Percentiles rank a stretch among this genome's conserved stretches.
phyloP scores from a whole-genome alignment of 306 rosid species.

The Sesbania bispinosa region DNA sequence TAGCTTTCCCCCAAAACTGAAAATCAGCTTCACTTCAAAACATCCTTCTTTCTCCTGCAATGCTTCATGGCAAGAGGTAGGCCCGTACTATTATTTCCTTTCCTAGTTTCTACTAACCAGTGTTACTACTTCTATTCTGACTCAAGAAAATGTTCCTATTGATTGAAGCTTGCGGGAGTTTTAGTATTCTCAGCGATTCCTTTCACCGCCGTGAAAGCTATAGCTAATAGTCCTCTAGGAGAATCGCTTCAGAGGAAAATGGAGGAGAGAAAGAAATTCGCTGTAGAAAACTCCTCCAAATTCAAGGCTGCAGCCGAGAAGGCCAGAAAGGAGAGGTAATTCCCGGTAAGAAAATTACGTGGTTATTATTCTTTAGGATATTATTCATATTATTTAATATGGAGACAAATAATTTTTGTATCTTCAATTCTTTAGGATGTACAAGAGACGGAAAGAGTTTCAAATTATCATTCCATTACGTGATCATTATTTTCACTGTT shows the following conservation, averaged over 20 bases:
- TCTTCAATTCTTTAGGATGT: not conserved
- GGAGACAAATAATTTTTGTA: not conserved
- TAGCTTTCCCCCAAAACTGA: conserved; percentile 18
- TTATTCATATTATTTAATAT: too few relatives aligned
- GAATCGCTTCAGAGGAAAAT: conserved; percentile 71
- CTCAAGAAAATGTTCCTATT: not conserved
- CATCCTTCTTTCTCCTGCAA: conserved; percentile 34
- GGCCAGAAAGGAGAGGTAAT: conserved; percentile 79
- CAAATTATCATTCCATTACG: not conserved
- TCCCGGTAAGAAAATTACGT: conserved; percentile 30
- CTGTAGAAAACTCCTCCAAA: conserved; percentile 47
- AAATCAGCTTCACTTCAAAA: not conserved
- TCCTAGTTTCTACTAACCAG: not conserved
- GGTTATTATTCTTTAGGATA: too few relatives aligned
- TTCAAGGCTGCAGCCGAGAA: conserved; percentile 48
- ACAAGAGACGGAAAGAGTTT: not conserved
- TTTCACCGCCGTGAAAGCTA: conserved; percentile 80
- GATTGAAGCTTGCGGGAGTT: conserved; percentile 78
- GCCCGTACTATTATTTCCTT: not conserved
- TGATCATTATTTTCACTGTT: not conserved
- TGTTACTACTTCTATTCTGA: not conserved
- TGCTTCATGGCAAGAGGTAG: conserved; percentile 99
- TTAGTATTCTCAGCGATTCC: conserved; percentile 85
- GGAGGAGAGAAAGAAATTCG: conserved; percentile 52
- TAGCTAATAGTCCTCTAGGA: conserved; percentile 88